These are phyloP conservation scores for Sarcomyxa edulis DNA, from an alignment of 768 basidiomycete species.

Conservation along the genomic window DNA sequence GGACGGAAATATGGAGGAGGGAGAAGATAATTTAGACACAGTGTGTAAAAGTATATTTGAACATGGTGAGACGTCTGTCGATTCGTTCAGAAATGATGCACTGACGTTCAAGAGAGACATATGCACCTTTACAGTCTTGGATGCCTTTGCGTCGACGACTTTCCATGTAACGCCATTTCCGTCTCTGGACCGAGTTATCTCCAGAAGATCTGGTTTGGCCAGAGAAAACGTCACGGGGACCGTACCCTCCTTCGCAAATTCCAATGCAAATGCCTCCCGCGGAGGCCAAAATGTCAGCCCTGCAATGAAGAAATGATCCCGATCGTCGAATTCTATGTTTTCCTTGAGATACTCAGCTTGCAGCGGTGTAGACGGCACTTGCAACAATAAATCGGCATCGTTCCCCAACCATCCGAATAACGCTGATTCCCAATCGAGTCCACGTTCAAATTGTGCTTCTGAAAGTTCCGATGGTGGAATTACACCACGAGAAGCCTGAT, in stretches of 20 bases:
- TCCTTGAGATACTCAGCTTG: conserved; percentile 28
- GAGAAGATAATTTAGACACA: conserved; percentile 37
- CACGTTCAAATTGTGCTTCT: conserved; percentile 36
- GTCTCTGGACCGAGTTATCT: conserved; percentile 28
- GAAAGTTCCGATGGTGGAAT: conserved; percentile 22
- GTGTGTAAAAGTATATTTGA: conserved; percentile 47
- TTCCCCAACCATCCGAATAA: conserved; percentile 39
- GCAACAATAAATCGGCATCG: conserved; percentile 35
- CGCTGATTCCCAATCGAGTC: conserved; percentile 37
- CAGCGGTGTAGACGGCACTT: conserved; percentile 30
- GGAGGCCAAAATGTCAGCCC: conserved; percentile 40
- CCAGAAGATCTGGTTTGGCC: conserved; percentile 45
- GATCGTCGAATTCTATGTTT: conserved; percentile 36
- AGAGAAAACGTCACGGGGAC: conserved; percentile 36
- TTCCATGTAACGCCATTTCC: conserved; percentile 34
- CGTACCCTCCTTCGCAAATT: conserved; percentile 25
- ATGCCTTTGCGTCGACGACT: conserved; percentile 47
- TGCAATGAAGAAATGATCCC: conserved; percentile 40
- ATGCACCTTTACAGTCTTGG: conserved; percentile 39
- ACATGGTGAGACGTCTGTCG: conserved; percentile 43
- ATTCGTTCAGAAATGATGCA: background rate
- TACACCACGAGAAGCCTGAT: conserved; percentile 2
- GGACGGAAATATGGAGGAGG: conserved; percentile 24
- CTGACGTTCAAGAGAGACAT: too few relatives aligned
- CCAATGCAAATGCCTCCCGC: conserved; percentile 21